phyloP scores from a whole-genome alignment of 345 rosid genomes.

The Sapria himalayana region DNA sequence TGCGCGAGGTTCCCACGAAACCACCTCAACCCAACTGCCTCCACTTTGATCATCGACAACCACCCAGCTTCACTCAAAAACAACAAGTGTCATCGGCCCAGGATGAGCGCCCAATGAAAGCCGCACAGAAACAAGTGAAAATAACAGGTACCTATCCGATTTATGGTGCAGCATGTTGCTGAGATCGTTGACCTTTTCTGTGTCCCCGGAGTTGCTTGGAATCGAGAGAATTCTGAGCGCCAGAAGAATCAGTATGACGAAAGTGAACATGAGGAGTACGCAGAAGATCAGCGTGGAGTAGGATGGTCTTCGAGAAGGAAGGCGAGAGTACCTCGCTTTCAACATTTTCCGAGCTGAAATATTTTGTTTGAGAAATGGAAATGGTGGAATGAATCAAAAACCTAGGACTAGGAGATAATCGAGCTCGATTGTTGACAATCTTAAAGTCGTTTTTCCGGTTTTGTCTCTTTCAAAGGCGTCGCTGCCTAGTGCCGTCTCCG shows the following conservation, averaged over 20 bases:
- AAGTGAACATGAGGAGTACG: constrained; percentile 33
- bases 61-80: constrained; percentile 1
- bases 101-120: no score
- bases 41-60: constrained; percentile 23
- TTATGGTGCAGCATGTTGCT: constrained; percentile 35
- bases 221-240: constrained; percentile 51
- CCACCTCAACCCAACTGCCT: constrained; percentile 66
- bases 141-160: constrained; percentile 14
- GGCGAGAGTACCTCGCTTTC: constrained; percentile 36
- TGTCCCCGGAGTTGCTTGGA: constrained; percentile 29
- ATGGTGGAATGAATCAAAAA: no score
- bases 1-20: constrained; percentile 94
- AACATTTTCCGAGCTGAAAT: no score
- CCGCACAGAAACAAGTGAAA: neutral
- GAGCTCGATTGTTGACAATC: no score
- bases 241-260: constrained; percentile 49
- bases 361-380: no score
- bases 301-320: constrained; percentile 35
- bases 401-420: no score
- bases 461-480: no score
- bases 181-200: constrained; percentile 51
- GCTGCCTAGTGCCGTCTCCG: no score
- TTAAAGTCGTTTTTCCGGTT: no score
- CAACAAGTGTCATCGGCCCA: neutral
- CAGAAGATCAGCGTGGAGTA: constrained; percentile 31